Evolutionary conservation across 345 rosid genomes (phyloP).

Genomic region (Citrus australasica): DNA sequence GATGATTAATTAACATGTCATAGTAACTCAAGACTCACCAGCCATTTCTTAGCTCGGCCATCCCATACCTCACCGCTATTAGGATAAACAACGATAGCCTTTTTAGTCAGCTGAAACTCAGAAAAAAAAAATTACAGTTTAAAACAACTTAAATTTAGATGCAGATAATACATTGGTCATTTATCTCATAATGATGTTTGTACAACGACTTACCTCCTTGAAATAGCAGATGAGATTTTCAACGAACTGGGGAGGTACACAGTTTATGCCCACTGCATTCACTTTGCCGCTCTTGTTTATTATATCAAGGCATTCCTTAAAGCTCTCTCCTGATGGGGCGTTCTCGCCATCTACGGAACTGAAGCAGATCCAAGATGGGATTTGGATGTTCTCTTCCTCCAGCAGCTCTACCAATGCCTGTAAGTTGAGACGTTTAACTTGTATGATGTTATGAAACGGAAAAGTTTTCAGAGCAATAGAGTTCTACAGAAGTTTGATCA

Average conservation of each 20-base stretch:
- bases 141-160: neutral
- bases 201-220: constrained; percentile 38
- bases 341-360: constrained; percentile 76
- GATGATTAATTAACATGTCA: neutral
- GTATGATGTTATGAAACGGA: neutral
- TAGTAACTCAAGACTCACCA: constrained; percentile 45
- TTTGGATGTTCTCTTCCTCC: constrained; percentile 68
- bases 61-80: constrained; percentile 96
- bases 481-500: neutral
- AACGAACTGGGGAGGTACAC: constrained; percentile 81
- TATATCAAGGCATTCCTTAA: constrained; percentile 62
- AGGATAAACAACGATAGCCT: constrained; percentile 75
- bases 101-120: constrained; percentile 54
- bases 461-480: neutral
- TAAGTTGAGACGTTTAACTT: neutral
- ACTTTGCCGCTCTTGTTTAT: constrained; percentile 60
- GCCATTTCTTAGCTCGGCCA: constrained; percentile 82
- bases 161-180: neutral
- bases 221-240: constrained; percentile 56
- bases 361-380: constrained; percentile 93
- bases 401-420: constrained; percentile 84
- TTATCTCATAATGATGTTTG: neutral
- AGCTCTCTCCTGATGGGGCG: constrained; percentile 82
- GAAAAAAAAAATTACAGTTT: neutral
- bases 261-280: constrained; percentile 73